Percentiles rank a stretch among this genome's conserved stretches.
These are phyloP conservation scores for Escallonia herrerae DNA, from an alignment of 129 eudicot genomes.

Conservation along the genomic window DNA sequence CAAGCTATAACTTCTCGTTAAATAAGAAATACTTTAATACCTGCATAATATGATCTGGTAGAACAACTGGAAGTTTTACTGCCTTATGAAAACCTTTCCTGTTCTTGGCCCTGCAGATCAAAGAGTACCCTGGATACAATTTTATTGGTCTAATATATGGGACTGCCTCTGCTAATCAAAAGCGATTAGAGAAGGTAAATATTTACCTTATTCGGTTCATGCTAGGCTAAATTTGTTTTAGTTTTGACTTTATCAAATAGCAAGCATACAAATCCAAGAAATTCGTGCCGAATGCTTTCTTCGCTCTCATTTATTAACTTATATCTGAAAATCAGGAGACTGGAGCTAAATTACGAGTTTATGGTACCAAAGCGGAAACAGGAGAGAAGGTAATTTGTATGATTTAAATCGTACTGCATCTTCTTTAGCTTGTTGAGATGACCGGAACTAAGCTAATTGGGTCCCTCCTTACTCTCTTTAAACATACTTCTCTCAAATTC, in stretches of 20 bases:
- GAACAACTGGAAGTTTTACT: neutral
- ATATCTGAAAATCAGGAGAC: slow-evolving; percentile 62
- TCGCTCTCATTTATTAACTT: neutral
- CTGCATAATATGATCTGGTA: no score
- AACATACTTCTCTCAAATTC: no score
- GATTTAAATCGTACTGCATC: no score
- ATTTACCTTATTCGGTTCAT: neutral
- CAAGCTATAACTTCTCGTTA: no score
- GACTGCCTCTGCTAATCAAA: slow-evolving; percentile 61
- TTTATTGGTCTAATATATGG: slow-evolving; percentile 68
- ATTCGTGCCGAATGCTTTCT: neutral
- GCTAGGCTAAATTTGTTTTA: neutral
- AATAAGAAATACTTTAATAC: no score
- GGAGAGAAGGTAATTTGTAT: slow-evolving; percentile 48
- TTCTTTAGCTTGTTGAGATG: no score
- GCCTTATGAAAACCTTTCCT: slow-evolving; percentile 3
- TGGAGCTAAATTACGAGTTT: slow-evolving; percentile 81
- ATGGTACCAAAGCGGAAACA: slow-evolving; percentile 53
- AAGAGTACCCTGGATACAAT: slow-evolving; percentile 65
- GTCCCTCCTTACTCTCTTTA: neutral
- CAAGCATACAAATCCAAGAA: neutral
- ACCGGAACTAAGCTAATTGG: neutral
- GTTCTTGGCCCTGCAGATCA: slow-evolving; percentile 37
- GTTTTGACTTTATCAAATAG: neutral
- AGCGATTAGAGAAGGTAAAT: slow-evolving; percentile 80